Base-by-base conservation (phyloP, 768 basidiomycete genomes). In the Ephemerocybe angulata region DNA sequence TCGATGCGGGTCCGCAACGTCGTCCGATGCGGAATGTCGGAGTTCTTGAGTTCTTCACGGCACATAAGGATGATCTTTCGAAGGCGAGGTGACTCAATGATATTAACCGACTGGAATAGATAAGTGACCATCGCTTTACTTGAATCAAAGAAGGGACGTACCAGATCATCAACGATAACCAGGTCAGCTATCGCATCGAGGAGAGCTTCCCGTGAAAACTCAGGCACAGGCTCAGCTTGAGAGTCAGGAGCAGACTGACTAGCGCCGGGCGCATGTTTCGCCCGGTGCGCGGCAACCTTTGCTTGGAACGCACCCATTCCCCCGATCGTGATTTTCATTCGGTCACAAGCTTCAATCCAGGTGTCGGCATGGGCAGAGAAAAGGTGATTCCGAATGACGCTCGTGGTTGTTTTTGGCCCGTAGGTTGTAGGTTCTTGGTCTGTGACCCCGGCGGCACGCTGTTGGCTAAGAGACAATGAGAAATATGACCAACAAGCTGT, bases 21-120 rank as follows among this genome's bases (percentile, higher is more conserved):
- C 6, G 68, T 70, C 10, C 71, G 63, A 58, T 73, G 72, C 1
- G 74, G 74, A 1, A 76, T 59, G 35, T 74, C 70, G 0, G 54
- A 31, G 13, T 75, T 65, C 0, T 37, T 15, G 1, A 69, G 46
- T 3, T 65, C 52, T 2, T 50, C 42, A 4, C 67, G 60, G 19
- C 71, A 30, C 37, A 67, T 72, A 0, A 70, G 52, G 0, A 71
- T 54, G 19, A 74, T 63, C 0, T 68, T 63, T 0, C 70, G 61
- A 30, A 77, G 65, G 52, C 70, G 70, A 0, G 54, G 60, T 35
- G 58, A 61, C 19, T 76, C 73, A 10, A 76, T 62, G 41, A 77
- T 63, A 64, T 72, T 67, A 1, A 76, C 53, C 3, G 74, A 68
- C 74, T 76, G 41, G 6, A 15, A 10, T 43, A 8, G 33, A 46